Percentiles rank a stretch among this genome's conserved stretches.
phyloP scores from a whole-genome alignment of 441 rosid species.

The Populus hybrid region DNA sequence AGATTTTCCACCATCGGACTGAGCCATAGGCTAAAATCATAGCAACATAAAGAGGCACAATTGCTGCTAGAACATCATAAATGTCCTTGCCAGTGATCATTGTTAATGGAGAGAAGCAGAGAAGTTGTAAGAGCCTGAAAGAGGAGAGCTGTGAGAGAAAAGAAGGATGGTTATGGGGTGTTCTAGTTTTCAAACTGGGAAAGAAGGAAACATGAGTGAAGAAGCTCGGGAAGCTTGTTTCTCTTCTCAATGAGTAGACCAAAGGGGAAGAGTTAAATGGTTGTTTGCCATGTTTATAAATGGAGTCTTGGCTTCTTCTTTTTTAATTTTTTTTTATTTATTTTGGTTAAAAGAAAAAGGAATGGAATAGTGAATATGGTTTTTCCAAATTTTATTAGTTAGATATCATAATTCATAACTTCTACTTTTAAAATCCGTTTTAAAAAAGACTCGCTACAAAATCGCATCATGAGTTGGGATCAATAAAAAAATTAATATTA shows the following conservation, averaged over 20 bases:
- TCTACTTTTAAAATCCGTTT: no score
- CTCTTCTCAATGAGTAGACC: background rate
- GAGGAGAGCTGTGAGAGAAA: background rate
- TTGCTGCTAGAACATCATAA: conserved; percentile 82
- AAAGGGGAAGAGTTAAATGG: background rate
- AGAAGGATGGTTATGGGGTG: background rate
- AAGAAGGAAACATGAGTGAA: background rate
- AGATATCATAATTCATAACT: background rate
- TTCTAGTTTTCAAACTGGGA: background rate
- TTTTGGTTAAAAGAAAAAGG: no score
- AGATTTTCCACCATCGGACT: conserved; percentile 77
- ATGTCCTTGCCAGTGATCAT: conserved; percentile 81
- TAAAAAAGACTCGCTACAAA: no score
- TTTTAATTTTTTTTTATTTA: background rate
- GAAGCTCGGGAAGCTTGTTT: background rate
- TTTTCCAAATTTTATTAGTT: no score
- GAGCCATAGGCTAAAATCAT: conserved; percentile 84
- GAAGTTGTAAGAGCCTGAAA: background rate
- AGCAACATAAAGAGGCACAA: conserved; percentile 82
- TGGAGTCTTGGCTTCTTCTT: background rate
- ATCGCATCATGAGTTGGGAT: no score
- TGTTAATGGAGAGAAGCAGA: background rate
- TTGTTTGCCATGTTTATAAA: background rate
- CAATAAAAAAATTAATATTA: no score
- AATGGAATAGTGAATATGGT: background rate